Evolutionary conservation across 2,329 filamentous ascomycete genomes (phyloP).

Genomic region (Exophiala alcalophila): DNA sequence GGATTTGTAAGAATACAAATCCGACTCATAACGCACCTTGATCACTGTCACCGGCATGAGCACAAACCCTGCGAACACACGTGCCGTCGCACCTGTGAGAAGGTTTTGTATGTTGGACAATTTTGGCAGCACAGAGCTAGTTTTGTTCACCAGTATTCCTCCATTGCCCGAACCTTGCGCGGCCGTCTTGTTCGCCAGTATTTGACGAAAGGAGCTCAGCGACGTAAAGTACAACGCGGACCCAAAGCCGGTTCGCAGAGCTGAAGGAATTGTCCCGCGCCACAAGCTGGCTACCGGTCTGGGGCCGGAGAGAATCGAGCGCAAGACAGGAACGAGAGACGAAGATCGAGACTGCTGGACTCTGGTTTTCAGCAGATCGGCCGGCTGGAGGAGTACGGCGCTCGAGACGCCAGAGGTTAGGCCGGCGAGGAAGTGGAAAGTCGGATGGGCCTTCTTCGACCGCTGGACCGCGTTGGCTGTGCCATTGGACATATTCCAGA

Average conservation of each 20-base stretch:
- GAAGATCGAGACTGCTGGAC: conserved; percentile 80
- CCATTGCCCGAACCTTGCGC: conserved; percentile 34
- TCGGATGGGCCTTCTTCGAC: conserved; percentile 32
- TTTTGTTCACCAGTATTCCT: conserved; percentile 12
- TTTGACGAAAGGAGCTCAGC: conserved; percentile 79
- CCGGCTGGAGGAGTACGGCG: conserved; percentile 86
- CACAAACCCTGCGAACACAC: conserved; percentile 81
- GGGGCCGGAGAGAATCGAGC: conserved; percentile 64
- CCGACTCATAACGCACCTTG: conserved; percentile 93
- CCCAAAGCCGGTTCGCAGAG: conserved; percentile 88
- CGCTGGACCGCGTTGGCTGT: conserved; percentile 8
- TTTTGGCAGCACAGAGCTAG: conserved; percentile 67
- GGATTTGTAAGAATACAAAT: conserved; percentile 77
- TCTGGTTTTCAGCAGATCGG: conserved; percentile 93
- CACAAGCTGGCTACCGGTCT: conserved; percentile 73
- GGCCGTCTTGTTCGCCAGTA: conserved; percentile 37
- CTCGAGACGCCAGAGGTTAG: conserved; percentile 83
- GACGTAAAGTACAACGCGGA: conserved; percentile 91
- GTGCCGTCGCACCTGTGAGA: conserved; percentile 75
- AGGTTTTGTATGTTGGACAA: conserved; percentile 83
- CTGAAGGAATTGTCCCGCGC: conserved; percentile 88
- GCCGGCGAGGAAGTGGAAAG: conserved; percentile 85
- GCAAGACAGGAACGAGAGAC: conserved; percentile 66
- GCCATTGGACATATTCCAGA: conserved; percentile 25
- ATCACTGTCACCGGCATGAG: conserved; percentile 96